Percentiles rank a stretch among this genome's conserved stretches.
phyloP scores from a whole-genome alignment of 2,329 filamentous ascomycete species.

The Didymella segeticola region DNA sequence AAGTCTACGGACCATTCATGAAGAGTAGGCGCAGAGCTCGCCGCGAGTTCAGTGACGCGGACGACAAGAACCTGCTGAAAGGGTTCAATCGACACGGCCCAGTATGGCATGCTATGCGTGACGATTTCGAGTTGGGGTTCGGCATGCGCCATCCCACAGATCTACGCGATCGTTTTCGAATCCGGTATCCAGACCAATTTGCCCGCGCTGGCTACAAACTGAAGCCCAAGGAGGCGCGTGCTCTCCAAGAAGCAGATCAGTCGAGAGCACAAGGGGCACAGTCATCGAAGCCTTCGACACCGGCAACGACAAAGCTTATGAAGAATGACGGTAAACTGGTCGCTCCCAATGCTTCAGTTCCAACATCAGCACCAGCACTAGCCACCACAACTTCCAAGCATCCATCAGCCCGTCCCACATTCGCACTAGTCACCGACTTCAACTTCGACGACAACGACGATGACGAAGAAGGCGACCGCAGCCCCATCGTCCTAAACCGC shows the following conservation, averaged over 20 bases:
- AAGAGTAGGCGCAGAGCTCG: constrained; percentile 61
- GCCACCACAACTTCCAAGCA: constrained; percentile 18
- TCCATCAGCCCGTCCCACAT: constrained; percentile 19
- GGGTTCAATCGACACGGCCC: constrained; percentile 66
- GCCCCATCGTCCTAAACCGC: constrained; percentile 45
- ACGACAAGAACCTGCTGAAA: constrained; percentile 65
- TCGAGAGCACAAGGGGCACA: neutral
- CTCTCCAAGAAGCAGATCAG: constrained; percentile 25
- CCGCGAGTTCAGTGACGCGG: constrained; percentile 61
- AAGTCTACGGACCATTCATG: constrained; percentile 58
- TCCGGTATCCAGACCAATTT: constrained; percentile 65
- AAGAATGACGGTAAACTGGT: neutral
- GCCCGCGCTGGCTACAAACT: constrained; percentile 55
- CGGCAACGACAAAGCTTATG: no score
- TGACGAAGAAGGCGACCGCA: constrained; percentile 23
- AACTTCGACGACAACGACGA: constrained; percentile 31
- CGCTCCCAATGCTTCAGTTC: neutral
- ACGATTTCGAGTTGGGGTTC: constrained; percentile 61
- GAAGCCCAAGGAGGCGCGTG: constrained; percentile 38
- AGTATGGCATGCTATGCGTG: constrained; percentile 65
- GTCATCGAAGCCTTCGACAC: neutral
- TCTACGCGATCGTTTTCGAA: constrained; percentile 67
- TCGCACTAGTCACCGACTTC: constrained; percentile 29
- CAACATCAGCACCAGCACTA: neutral
- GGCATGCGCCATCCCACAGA: constrained; percentile 61